phyloP scores from a whole-genome alignment of 768 basidiomycete species.

The Lactifluus rugatus region DNA sequence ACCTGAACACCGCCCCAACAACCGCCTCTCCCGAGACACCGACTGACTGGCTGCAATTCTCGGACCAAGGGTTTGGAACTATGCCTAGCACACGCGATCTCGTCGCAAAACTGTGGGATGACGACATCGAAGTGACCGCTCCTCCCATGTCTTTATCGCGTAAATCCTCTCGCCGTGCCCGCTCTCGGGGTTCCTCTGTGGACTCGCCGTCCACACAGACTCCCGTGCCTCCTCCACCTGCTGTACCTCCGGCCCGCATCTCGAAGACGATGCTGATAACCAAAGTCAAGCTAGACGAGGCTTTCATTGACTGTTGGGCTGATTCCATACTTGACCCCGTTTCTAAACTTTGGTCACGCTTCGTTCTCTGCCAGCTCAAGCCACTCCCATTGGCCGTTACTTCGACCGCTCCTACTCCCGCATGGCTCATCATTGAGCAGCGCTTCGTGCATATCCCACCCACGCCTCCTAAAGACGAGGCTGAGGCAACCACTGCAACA shows the following conservation, averaged over 20 bases:
- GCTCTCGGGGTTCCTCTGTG: constrained; percentile 22
- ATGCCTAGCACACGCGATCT: constrained; percentile 36
- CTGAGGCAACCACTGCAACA: neutral
- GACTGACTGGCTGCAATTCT: constrained; percentile 61
- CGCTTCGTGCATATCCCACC: constrained; percentile 32
- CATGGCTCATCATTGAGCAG: constrained; percentile 67
- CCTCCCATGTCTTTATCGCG: constrained; percentile 27
- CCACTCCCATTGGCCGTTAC: constrained; percentile 21
- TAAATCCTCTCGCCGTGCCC: constrained; percentile 26
- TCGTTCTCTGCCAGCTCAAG: constrained; percentile 63
- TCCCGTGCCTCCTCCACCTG: neutral
- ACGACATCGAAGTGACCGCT: constrained; percentile 46
- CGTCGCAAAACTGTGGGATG: constrained; percentile 47
- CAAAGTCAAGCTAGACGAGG: constrained; percentile 61
- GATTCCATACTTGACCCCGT: constrained; percentile 66
- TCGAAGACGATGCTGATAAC: constrained; percentile 36
- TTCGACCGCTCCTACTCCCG: constrained; percentile 32
- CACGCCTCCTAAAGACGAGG: constrained; percentile 7
- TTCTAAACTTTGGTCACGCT: constrained; percentile 53
- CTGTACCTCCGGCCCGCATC: constrained; percentile 4
- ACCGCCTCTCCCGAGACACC: constrained; percentile 25
- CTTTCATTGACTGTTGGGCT: constrained; percentile 76
- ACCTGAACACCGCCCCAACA: no score
- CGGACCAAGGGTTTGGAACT: constrained; percentile 48
- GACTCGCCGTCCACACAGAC: constrained; percentile 17